Evolutionary conservation across 257 asterid species (phyloP), one percentile per base, ranked within the genome.

Genomic region (Penstemon barbatus): DNA sequence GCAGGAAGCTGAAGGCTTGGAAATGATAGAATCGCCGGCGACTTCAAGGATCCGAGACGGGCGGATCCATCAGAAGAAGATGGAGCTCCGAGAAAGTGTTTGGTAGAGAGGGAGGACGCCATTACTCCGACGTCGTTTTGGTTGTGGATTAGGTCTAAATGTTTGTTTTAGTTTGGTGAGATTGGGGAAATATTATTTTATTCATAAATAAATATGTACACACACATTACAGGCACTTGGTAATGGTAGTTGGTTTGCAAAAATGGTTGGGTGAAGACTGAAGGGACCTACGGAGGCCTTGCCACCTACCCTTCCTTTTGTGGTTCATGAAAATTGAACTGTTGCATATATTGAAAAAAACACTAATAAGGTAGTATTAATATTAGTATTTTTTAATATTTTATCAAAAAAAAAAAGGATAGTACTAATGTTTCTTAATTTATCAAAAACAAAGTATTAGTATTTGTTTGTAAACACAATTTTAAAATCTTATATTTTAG

Each of bases 71-170:
- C 83, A 45, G 90, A 64, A 9, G 87, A 68, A 7, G 85, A 75
- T 7, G 84, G 61, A 79, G 85, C 87, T 78, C 96, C 87, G 74
- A 81, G 53, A 71, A 93, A 88, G 62, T 77, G 85, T 57, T 86
- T 88, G 82, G 89, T 59, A 62, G 81, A 72, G 62, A 89, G 77
- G 37, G 85, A 82, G 43, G 95, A 82, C 82, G 93, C 86, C 97
- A 87, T 91, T 54, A 5, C 63, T 64, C 51, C 68, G 67, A 55
- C 70, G 68, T 56, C 65, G 71, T 42, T 63, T 19, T 25, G 19
- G 42, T 19, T 7, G 50, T 15, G 57, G 68, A 53, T 41, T 65
- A 25, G 33, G 33, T 25, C 33, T 25, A 25, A 25, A 40, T 33
- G 43, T 8, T 52, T n/a, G 42, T 54, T 59, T 51, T 67, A 69